Percentiles rank a stretch among this genome's conserved stretches.
Conservation (phyloP, 306 rosid genomes). For the Canavalia ensiformis region DNA sequence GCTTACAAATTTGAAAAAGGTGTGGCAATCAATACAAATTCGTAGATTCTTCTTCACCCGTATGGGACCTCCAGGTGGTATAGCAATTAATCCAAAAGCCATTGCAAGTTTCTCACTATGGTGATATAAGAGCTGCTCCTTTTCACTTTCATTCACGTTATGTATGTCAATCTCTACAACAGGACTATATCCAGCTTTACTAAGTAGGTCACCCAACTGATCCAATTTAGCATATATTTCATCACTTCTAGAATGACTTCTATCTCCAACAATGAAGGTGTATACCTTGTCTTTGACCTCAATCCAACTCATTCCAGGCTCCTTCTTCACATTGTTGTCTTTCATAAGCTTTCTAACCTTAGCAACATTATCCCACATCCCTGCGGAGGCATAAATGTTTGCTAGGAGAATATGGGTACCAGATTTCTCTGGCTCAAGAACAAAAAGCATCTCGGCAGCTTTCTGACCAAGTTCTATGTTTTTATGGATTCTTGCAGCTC, state of each 20-base stretch:
- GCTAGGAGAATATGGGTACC: constrained; percentile 93
- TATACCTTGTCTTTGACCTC: constrained; percentile 79
- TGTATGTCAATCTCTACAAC: constrained; percentile 80
- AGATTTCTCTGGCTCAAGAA: constrained; percentile 86
- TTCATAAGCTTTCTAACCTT: constrained; percentile 78
- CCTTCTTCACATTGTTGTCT: constrained; percentile 82
- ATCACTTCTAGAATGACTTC: constrained; percentile 72
- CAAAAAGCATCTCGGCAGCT: constrained; percentile 84
- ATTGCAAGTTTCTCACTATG: constrained; percentile 96
- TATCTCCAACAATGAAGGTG: constrained; percentile 84
- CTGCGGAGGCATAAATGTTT: constrained; percentile 86
- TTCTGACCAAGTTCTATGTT: constrained; percentile 71
- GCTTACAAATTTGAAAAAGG: constrained; percentile 73
- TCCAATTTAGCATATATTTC: constrained; percentile 86
- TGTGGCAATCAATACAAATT: constrained; percentile 86
- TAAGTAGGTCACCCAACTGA: constrained; percentile 63
- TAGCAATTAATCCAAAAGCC: constrained; percentile 83
- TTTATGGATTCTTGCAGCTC: constrained; percentile 94
- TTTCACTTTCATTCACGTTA: constrained; percentile 74
- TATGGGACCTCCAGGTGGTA: constrained; percentile 73
- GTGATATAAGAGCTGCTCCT: constrained; percentile 68
- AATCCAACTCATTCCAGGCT: constrained; percentile 97
- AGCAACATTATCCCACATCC: constrained; percentile 87
- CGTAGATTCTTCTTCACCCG: constrained; percentile 92
- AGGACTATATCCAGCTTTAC: constrained; percentile 83